Conservation (phyloP, 1,139 yeast species). For the Suhomyces atakaporum region DNA sequence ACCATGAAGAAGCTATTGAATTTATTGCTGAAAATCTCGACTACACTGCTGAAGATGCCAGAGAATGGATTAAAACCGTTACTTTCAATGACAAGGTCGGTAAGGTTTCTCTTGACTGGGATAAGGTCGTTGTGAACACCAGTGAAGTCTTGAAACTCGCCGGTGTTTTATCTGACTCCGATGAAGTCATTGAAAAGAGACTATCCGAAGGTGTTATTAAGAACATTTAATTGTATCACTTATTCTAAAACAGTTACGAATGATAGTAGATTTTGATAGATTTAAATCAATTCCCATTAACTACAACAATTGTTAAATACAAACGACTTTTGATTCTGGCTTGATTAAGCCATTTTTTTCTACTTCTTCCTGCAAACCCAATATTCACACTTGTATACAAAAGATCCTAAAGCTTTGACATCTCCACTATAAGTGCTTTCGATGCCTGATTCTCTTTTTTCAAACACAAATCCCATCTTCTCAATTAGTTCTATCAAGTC, state of each 20-base stretch:
- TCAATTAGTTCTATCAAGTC: conserved; percentile 55
- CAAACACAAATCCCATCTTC: conserved; percentile 56
- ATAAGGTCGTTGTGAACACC: conserved; percentile 57
- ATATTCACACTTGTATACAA: conserved; percentile 64
- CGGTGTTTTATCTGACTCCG: conserved; percentile 51
- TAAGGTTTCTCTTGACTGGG: conserved; percentile 46
- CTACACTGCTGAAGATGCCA: conserved; percentile 75
- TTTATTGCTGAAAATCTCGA: conserved; percentile 70
- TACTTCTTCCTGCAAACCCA: conserved; percentile 59
- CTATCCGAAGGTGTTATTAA: conserved; percentile 29
- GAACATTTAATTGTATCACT: conserved; percentile 1
- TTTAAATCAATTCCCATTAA: conserved; percentile 1
- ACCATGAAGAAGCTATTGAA: conserved; percentile 66
- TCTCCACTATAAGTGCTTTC: conserved; percentile 61
- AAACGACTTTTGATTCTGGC: neutral
- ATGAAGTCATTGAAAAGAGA: conserved; percentile 32
- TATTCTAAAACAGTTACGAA: too few species aligned
- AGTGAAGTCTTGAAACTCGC: conserved; percentile 60
- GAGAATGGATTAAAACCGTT: conserved; percentile 79
- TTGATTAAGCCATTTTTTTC: neutral
- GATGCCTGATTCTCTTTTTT: conserved; percentile 45
- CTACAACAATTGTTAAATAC: too few species aligned
- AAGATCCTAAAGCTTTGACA: conserved; percentile 53
- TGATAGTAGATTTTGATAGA: neutral
- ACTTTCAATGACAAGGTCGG: conserved; percentile 55